Evolutionary conservation across 2,329 filamentous ascomycete genomes (phyloP).

Genomic region (Aspergillaceae sp.): DNA sequence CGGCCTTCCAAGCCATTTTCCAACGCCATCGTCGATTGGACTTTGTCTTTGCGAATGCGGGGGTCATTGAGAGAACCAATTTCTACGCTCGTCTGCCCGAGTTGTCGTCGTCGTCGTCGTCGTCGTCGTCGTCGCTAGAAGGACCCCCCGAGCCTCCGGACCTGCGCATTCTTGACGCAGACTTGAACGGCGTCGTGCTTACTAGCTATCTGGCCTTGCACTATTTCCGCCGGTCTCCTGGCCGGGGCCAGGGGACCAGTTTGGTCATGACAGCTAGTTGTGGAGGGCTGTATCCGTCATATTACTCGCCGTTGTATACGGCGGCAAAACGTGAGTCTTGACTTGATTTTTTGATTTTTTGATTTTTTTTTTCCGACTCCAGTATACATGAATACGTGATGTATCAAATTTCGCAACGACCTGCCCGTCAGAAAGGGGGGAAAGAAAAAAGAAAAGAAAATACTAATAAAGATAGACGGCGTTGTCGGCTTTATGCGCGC

Average conservation of each 20-base stretch:
- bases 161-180: slow-evolving; percentile 32
- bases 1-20: slow-evolving; percentile 33
- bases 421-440: neutral
- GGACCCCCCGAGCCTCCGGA: slow-evolving; percentile 18
- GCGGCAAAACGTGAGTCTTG: slow-evolving; percentile 26
- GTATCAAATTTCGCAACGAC: too few species aligned
- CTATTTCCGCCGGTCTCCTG: slow-evolving; percentile 28
- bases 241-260: slow-evolving; percentile 13
- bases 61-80: slow-evolving; percentile 35
- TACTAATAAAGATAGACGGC: slow-evolving; percentile 11
- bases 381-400: too few species aligned
- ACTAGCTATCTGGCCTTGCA: slow-evolving; percentile 34
- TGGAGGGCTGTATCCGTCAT: slow-evolving; percentile 30
- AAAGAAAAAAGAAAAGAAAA: neutral
- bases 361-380: neutral
- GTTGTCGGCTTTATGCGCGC: slow-evolving; percentile 32
- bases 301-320: slow-evolving; percentile 28
- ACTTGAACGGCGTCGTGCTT: slow-evolving; percentile 34
- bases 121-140: neutral
- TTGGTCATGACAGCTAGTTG: slow-evolving; percentile 31
- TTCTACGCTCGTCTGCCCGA: slow-evolving; percentile 28
- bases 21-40: slow-evolving; percentile 31
- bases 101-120: neutral
- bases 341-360: neutral
- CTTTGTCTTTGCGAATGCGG: slow-evolving; percentile 45